A percentile compares a stretch with the other conserved stretches of the same genome.
Conservation (phyloP, 805 yeast species). For the Blastobotrys peoriensis region DNA sequence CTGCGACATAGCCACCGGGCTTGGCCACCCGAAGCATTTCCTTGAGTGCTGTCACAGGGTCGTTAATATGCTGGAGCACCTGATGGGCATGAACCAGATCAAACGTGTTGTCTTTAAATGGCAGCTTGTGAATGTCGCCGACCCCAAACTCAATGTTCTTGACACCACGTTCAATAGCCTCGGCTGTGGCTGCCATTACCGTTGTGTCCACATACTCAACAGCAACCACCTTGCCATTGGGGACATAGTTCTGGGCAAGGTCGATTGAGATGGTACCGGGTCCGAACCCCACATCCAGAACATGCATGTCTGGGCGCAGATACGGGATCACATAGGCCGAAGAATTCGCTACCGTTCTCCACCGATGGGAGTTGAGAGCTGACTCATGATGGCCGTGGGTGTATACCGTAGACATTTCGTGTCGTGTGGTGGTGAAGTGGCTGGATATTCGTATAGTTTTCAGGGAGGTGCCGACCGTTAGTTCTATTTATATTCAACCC, state of each 20-base stretch:
- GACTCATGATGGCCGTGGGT: slow-evolving; percentile 23
- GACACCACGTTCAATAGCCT: slow-evolving; percentile 11
- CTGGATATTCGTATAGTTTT: too few relatives aligned
- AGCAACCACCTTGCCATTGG: slow-evolving; percentile 30
- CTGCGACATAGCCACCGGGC: slow-evolving; percentile 32
- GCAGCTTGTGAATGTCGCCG: slow-evolving; percentile 32
- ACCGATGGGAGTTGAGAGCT: slow-evolving; percentile 28
- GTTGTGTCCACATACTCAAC: slow-evolving; percentile 31
- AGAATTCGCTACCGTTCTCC: slow-evolving; percentile 33
- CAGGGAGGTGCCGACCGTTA: too few relatives aligned
- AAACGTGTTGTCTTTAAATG: slow-evolving; percentile 34
- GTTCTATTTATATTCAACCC: too few relatives aligned
- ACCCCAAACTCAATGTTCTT: slow-evolving; percentile 23
- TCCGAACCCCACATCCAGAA: slow-evolving; percentile 41
- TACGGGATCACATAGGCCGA: slow-evolving; percentile 27
- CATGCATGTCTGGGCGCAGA: slow-evolving; percentile 24
- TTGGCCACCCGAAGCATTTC: slow-evolving; percentile 36
- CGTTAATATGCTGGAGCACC: slow-evolving; percentile 34
- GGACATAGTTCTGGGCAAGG: slow-evolving; percentile 29
- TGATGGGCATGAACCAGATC: slow-evolving; percentile 38
- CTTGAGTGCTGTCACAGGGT: slow-evolving; percentile 31
- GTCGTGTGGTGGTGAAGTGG: too few relatives aligned
- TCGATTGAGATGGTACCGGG: slow-evolving; percentile 38
- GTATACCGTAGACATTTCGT: too few relatives aligned
- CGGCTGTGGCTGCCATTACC: slow-evolving; percentile 25